Base-by-base conservation (phyloP, 768 basidiomycete species). In the Amanita muscaria region DNA sequence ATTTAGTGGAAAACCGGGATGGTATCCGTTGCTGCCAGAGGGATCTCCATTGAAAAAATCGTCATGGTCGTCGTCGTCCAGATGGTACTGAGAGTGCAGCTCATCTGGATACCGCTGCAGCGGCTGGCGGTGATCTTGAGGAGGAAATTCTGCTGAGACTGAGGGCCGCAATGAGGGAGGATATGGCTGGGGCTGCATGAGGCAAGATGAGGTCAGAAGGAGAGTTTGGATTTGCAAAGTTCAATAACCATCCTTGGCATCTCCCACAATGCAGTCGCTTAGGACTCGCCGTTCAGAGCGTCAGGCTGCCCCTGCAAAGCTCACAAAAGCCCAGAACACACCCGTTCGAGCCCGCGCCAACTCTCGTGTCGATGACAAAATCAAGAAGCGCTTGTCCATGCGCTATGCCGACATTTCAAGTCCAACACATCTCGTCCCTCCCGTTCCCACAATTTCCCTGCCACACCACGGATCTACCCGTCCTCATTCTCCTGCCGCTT, bases 351-450 rank as follows among this genome's bases (percentile, higher is more conserved):
- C 63, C 4, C 69, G 72, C 58, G 29, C 14, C 18, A 80, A 72
- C 57, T 70, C 73, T 48, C 66, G 71, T 49, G 73, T 81, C 48
- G 74, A 91, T 61, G 93, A 93, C 73, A 90, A 87, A 68, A 91
- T 96, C 64, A 91, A 90, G 76, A 90, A 90, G 64, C 85, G 93
- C 57, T 84, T 96, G 81, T 92, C 91, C 12, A 87, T 83, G 76
- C 81, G 92, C 59, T 96, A 88, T 75, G 88, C 85, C 30, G 86
- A 88, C 52, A 83, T 88, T 44, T 83, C 83, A 1, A 67, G 73
- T n/a, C 85, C 83, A 5, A 80, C 78, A 2, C 73, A 77, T 39
- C 59, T 69, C 4, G 15, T 27, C 58, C 80, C 3, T 82, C 63
- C 77, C 1, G 55, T 66, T 44, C 65, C 64, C 3, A 2, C 46